Evolutionary conservation across 2,329 filamentous ascomycete genomes (phyloP).

Genomic region (Alternaria angustiovoidea): DNA sequence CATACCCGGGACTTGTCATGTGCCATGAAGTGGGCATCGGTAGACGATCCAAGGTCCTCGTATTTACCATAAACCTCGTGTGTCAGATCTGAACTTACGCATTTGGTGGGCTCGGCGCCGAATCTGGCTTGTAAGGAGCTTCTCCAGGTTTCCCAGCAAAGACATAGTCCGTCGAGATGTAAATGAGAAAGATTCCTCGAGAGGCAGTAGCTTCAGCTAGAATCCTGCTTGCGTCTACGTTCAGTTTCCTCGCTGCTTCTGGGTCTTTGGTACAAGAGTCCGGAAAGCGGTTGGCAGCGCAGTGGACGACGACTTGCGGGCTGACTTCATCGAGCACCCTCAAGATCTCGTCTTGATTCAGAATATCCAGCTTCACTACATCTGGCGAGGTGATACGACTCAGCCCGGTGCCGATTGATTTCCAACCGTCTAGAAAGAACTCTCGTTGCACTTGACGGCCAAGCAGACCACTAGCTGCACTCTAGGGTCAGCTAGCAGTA

Average conservation of each 20-base stretch:
- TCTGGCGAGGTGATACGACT: slow-evolving; percentile 75
- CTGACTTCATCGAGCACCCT: slow-evolving; percentile 61
- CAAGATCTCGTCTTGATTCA: slow-evolving; percentile 56
- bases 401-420: slow-evolving; percentile 60
- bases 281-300: slow-evolving; percentile 89
- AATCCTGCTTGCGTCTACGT: slow-evolving; percentile 72
- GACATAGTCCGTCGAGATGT: slow-evolving; percentile 85
- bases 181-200: slow-evolving; percentile 71
- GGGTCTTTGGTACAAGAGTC: slow-evolving; percentile 86
- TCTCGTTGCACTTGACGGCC: slow-evolving; percentile 78
- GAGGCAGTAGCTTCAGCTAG: slow-evolving; percentile 72
- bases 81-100: slow-evolving; percentile 48
- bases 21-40: neutral
- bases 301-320: slow-evolving; percentile 82
- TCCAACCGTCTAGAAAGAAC: slow-evolving; percentile 72
- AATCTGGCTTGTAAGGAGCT: slow-evolving; percentile 77
- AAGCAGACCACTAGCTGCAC: slow-evolving; percentile 74
- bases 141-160: slow-evolving; percentile 78
- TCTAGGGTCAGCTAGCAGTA: slow-evolving; percentile 20
- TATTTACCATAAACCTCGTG: neutral
- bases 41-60: neutral
- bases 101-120: slow-evolving; percentile 75
- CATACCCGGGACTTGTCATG: neutral
- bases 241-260: slow-evolving; percentile 74
- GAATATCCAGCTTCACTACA: slow-evolving; percentile 64